Conservation (phyloP, 1,284 basidiomycete genomes). For the Papiliotrema nemorosa region DNA sequence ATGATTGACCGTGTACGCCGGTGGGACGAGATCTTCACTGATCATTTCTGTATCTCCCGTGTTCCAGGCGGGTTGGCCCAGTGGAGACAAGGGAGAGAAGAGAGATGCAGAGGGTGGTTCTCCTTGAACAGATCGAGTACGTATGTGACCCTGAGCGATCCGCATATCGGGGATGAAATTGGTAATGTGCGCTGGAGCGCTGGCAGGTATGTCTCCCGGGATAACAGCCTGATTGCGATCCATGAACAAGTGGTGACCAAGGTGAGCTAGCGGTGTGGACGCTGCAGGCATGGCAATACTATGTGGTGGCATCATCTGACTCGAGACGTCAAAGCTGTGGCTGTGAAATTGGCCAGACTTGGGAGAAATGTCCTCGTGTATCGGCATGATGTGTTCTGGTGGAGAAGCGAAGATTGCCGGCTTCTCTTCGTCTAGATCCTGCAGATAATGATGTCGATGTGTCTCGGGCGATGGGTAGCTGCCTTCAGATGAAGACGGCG, state of each 20-base stretch:
- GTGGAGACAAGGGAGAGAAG: slow-evolving; percentile 18
- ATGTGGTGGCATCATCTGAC: not conserved
- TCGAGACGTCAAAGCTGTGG: not conserved
- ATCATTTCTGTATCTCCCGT: too few relatives aligned
- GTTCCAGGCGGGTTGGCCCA: slow-evolving; percentile 1
- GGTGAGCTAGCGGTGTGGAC: not conserved
- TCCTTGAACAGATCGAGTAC: slow-evolving; percentile 31
- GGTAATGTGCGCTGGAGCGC: slow-evolving; percentile 15
- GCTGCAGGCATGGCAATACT: not conserved
- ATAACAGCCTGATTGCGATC: too few relatives aligned
- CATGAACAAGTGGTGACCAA: too few relatives aligned
- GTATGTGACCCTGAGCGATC: slow-evolving; percentile 22
- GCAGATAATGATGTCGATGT: slow-evolving; percentile 19
- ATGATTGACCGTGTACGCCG: slow-evolving; percentile 11
- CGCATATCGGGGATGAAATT: slow-evolving; percentile 12
- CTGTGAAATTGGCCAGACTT: not conserved
- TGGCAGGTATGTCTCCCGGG: not conserved
- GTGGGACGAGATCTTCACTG: not conserved
- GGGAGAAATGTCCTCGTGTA: not conserved
- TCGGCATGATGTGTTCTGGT: too few relatives aligned
- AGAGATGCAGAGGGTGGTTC: slow-evolving; percentile 32
- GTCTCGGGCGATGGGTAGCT: slow-evolving; percentile 23
- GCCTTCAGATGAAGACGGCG: slow-evolving; percentile 22
- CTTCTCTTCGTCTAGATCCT: slow-evolving; percentile 15
- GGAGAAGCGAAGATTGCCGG: slow-evolving; percentile 5